Base-by-base conservation (phyloP, 2,329 filamentous ascomycete genomes). In the Exophiala alcalophila region DNA sequence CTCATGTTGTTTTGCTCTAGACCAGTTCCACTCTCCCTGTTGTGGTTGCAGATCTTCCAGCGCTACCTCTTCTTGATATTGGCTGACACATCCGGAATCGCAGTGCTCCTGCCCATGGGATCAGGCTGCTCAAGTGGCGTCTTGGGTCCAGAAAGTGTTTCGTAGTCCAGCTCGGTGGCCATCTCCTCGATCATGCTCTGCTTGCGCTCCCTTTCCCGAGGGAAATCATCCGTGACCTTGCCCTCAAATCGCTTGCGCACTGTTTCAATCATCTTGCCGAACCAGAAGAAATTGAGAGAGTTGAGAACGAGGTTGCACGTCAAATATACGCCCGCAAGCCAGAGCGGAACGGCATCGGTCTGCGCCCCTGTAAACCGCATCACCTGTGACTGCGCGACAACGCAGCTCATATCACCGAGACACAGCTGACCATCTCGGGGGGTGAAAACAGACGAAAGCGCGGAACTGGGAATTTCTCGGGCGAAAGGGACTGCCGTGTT, bases 241-340 rank as follows among this genome's bases (percentile, higher is more conserved):
- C 72, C 71, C 12, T 75, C 71, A 59, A 83, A 83, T 32, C 80
- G 68, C 60, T 78, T 81, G 51, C 77, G 65, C 16, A 83, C 76
- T 7, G 80, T 78, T 56, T 77, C 73, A 33, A 83, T 76, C 80
- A 83, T 83, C 67, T 81, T 81, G 46, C 70, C 69, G 59, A 83
- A 83, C 80, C 80, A 83, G 64, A 74, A 81, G 60, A 77, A 76
- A 57, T 83, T 83, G 41, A 83, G 60, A 16, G 69, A 66, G 57
- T 82, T 83, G 38, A 83, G 69, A n/a, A 72, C 67, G 20, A 81
- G 32, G 54, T 83, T 83, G 14, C 72, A 72, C 5, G 66, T 65
- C 15, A 83, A 65, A 57, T 83, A 83, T 14, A 72, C 72, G n/a
- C 64, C 54, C 1, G 73, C 72, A 25, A 83, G 64, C 79, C 79